These are phyloP conservation scores for Tylopilus sp. DNA, from an alignment of 768 basidiomycete species.

Conservation along the genomic window DNA sequence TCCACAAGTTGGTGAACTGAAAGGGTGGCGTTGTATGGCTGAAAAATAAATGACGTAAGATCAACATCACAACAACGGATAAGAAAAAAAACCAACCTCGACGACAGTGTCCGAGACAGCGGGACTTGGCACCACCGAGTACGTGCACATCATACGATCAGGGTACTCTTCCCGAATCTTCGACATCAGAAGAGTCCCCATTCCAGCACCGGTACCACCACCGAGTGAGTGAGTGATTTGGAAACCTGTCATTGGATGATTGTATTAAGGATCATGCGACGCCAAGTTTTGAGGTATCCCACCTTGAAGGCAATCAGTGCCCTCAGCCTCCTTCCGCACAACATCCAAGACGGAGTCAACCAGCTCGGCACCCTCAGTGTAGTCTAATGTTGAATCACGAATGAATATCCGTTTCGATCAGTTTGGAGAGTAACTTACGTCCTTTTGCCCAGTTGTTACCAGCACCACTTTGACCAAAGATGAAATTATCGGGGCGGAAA, in stretches of 20 bases:
- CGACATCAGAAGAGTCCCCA: constrained; percentile 98
- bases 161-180: constrained; percentile 99
- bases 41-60: constrained; percentile 4
- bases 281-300: constrained; percentile 13
- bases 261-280: neutral
- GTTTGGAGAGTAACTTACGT: constrained; percentile 54
- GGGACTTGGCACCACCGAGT: constrained; percentile 96
- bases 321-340: constrained; percentile 98
- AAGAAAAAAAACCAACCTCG: constrained; percentile 51
- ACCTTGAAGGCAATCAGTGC: constrained; percentile 96
- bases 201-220: constrained; percentile 99
- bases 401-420: rapidly evolving
- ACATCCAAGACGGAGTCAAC: constrained; percentile 98
- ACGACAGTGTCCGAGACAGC: constrained; percentile 99
- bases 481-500: constrained; percentile 98
- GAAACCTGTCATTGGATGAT: constrained; percentile 60
- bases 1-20: constrained; percentile 99
- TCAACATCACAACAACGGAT: neutral
- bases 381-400: constrained; percentile 38
- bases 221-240: constrained; percentile 98
- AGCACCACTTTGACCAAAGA: constrained; percentile 96
- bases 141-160: constrained; percentile 99
- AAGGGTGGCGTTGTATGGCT: constrained; percentile 98
- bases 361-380: constrained; percentile 96
- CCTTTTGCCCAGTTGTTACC: constrained; percentile 99